Base-by-base conservation (phyloP, 1,284 basidiomycete species). In the Lentinula novae-zelandiae region DNA sequence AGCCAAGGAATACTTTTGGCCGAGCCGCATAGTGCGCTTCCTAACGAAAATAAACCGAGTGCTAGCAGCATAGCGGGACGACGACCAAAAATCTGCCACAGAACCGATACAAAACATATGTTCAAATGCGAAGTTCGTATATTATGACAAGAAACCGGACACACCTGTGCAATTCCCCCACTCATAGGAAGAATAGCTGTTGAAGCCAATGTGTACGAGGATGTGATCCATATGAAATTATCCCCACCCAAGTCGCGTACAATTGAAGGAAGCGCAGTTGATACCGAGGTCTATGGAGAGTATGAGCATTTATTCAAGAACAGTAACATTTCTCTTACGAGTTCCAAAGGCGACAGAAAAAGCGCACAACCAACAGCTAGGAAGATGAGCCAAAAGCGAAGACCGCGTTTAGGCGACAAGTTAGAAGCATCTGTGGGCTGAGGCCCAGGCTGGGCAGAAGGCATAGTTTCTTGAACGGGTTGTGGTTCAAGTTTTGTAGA, bases 21-120 rank as follows among this genome's bases (percentile, higher is more conserved):
- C 5, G 75, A 70, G 3, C 76, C 81, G 61, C 75, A 79, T 7
- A 82, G 58, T 10, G 76, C 72, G 54, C 76, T 72, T n/a, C 79
- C 81, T 7, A 81, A 48, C 1, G 76, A 72, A 60, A 83, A 77
- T 3, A 79, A 54, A 12, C 70, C 36, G 9, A 82, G 69, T n/a
- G 75, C 69, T 4, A 61, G 58, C 2, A 78, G 67, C 55, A 80
- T 71, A 17, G 76, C 66, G 1, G 73, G 68, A 52, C 75, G 72
- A 1, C 79, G 66, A 5, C 78, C 77, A 52, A 78, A 78, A 6
- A 75, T 67, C 67, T 77, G 63, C 17, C 13, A 3, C 8, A 38
- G 9, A 38, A 49, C n/a, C 38, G 22, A 27, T 27, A 27, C 2
- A 27, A 27, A 27, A 27, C 2, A 27, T 0, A 3, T n/a, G 22